phyloP scores from a whole-genome alignment of 495 filamentous ascomycete genomes.

The Penicillium maclennaniae region DNA sequence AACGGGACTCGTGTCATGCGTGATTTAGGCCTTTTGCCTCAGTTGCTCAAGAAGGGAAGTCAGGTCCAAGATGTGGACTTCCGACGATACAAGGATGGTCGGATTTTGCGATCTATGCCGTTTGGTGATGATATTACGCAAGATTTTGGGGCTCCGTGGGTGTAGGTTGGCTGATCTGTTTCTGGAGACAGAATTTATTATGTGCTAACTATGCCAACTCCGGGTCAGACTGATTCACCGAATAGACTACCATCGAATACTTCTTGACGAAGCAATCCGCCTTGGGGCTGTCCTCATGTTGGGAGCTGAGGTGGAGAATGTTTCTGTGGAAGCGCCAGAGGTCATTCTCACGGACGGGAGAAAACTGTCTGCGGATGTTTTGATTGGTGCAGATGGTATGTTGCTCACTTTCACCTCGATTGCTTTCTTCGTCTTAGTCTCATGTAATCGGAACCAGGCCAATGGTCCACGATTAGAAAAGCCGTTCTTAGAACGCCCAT shows the following conservation, averaged over 20 bases:
- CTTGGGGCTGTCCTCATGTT: constrained; percentile 34
- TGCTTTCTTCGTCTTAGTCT: too few relatives aligned
- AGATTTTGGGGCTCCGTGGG: constrained; percentile 23
- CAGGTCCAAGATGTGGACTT: constrained; percentile 48
- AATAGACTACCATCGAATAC: constrained; percentile 44
- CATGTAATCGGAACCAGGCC: too few relatives aligned
- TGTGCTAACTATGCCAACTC: neutral
- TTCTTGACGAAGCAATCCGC: constrained; percentile 45
- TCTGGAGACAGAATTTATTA: too few relatives aligned
- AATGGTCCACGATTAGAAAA: too few relatives aligned
- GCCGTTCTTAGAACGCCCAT: constrained; percentile 33
- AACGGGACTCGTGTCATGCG: constrained; percentile 46
- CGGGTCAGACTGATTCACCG: constrained; percentile 45
- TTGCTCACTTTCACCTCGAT: too few relatives aligned
- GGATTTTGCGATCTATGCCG: constrained; percentile 33
- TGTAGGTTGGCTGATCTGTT: constrained; percentile 12
- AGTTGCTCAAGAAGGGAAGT: constrained; percentile 37
- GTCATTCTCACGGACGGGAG: too few relatives aligned
- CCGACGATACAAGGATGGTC: constrained; percentile 50
- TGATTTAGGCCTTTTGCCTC: constrained; percentile 43
- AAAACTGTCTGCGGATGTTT: too few relatives aligned
- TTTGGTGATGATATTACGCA: constrained; percentile 13
- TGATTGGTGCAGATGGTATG: too few relatives aligned
- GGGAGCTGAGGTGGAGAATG: too few relatives aligned
- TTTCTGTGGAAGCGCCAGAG: too few relatives aligned